phyloP scores from a whole-genome alignment of 495 filamentous ascomycete genomes.

The Patellaria atrata region DNA sequence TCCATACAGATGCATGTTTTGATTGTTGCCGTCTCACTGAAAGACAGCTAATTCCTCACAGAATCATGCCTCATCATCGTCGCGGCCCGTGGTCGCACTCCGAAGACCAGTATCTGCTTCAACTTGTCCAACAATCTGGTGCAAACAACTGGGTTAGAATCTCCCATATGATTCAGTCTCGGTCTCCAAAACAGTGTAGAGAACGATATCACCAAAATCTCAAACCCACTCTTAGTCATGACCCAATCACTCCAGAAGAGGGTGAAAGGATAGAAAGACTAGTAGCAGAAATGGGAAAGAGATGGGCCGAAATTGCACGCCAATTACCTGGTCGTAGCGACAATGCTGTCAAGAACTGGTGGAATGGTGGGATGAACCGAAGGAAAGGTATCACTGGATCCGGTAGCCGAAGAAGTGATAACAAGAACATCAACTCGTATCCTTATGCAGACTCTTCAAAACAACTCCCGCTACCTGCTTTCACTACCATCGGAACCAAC shows the following conservation, averaged over 20 bases:
- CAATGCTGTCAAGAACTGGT: constrained; percentile 99
- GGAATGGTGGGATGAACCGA: constrained; percentile 91
- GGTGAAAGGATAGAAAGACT: constrained; percentile 66
- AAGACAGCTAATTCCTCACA: background rate
- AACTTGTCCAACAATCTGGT: constrained; percentile 61
- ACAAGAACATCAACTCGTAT: no score
- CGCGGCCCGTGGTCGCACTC: constrained; percentile 80
- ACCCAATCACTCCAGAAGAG: constrained; percentile 85
- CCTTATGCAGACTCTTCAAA: no score
- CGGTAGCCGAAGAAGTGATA: constrained; percentile 5
- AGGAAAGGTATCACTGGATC: constrained; percentile 17
- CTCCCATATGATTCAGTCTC: constrained; percentile 55
- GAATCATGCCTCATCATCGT: constrained; percentile 37
- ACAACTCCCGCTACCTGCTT: no score
- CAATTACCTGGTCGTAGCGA: constrained; percentile 78
- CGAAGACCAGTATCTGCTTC: constrained; percentile 61
- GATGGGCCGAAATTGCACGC: constrained; percentile 92
- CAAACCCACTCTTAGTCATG: constrained; percentile 78
- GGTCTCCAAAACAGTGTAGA: constrained; percentile 89
- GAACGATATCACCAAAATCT: constrained; percentile 94
- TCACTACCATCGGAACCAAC: no score
- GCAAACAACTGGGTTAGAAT: constrained; percentile 90
- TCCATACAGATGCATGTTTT: no score
- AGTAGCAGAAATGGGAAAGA: constrained; percentile 70
- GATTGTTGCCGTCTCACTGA: no score